Evolutionary conservation across 2,329 filamentous ascomycete genomes (phyloP), one percentile per base, ranked within the genome.

Genomic region (Thermothelomyces thermophilus): DNA sequence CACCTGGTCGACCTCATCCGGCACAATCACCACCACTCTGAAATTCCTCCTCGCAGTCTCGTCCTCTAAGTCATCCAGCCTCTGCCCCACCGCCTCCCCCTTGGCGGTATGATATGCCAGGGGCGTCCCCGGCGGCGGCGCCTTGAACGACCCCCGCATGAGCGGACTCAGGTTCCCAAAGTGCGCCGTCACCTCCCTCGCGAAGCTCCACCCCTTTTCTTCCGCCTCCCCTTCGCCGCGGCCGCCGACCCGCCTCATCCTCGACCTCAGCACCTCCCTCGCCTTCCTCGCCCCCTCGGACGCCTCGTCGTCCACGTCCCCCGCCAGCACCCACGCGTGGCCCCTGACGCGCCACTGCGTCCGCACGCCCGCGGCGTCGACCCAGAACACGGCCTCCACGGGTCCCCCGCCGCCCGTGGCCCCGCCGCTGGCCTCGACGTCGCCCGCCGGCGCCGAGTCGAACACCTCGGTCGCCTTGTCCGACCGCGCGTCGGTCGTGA

Each of bases 401-500:
- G 77, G 75, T 1, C 82, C 82, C 34, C 88, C 82, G 31, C 83
- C 77, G 9, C 82, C 82, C 54, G 73, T 75, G 48, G 72, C 58
- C 78, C 70, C 11, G 73, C 71, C 69, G 33, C 74, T 69, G 46
- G 51, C 40, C 33, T 40, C 73, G 45, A 42, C 43, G 13, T 73
- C 68, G 7, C 36, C 34, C 1, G 70, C 73, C 20, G 68, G 64
- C 10, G 70, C 71, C 5, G 69, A 74, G 5, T 69, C 71, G 54
- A 83, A 79, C 3, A 97, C 68, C 66, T 96, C 84, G 2, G 73
- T 30, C 16, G 86, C 74, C 72, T 97, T 97, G 52, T 83, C 77
- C 88, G 94, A 95, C 40, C 91, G 80, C 8, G 80, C 80, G 66
- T 97, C 93, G 0, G 90, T 95, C 1, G 91, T 95, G 62, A 96